phyloP scores from a whole-genome alignment of 495 filamentous ascomycete species.

The Neurospora discreta region DNA sequence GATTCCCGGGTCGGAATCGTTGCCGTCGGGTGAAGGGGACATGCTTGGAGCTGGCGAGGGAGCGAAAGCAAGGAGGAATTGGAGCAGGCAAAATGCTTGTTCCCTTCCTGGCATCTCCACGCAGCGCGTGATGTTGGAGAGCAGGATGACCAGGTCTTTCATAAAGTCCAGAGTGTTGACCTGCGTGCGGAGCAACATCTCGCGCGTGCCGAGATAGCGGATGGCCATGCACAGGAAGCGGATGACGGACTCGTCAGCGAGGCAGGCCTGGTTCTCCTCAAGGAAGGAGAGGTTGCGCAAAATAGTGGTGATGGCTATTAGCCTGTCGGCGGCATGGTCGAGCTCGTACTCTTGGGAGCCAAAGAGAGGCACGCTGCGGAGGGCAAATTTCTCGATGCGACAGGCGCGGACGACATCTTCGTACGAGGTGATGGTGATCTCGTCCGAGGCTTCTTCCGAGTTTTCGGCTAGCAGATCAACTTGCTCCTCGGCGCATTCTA shows the following conservation, averaged over 20 bases:
- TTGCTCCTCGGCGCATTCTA: constrained; percentile 87
- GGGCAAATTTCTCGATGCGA: constrained; percentile 52
- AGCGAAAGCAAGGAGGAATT: constrained; percentile 84
- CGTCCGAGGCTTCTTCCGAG: constrained; percentile 72
- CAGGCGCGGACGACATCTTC: constrained; percentile 77
- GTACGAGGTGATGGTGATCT: constrained; percentile 67
- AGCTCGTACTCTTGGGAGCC: constrained; percentile 73
- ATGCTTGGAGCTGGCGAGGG: constrained; percentile 51
- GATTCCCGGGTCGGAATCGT: constrained; percentile 25
- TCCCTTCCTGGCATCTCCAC: constrained; percentile 79
- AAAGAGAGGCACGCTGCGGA: constrained; percentile 61
- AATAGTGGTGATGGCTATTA: constrained; percentile 87
- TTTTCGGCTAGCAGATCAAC: constrained; percentile 68
- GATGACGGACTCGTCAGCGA: constrained; percentile 65
- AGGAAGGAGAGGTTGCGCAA: constrained; percentile 82
- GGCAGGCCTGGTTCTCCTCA: constrained; percentile 55
- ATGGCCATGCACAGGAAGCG: constrained; percentile 73
- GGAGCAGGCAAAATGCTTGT: constrained; percentile 74
- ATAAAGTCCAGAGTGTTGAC: constrained; percentile 85
- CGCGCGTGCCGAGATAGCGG: constrained; percentile 79
- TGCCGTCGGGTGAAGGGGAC: constrained; percentile 13
- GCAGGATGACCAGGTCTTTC: constrained; percentile 83
- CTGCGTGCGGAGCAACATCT: constrained; percentile 68
- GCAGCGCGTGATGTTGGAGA: constrained; percentile 75
- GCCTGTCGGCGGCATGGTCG: constrained; percentile 72